Conservation (phyloP, 1,284 basidiomycete genomes). For the Naganishia sp. region DNA sequence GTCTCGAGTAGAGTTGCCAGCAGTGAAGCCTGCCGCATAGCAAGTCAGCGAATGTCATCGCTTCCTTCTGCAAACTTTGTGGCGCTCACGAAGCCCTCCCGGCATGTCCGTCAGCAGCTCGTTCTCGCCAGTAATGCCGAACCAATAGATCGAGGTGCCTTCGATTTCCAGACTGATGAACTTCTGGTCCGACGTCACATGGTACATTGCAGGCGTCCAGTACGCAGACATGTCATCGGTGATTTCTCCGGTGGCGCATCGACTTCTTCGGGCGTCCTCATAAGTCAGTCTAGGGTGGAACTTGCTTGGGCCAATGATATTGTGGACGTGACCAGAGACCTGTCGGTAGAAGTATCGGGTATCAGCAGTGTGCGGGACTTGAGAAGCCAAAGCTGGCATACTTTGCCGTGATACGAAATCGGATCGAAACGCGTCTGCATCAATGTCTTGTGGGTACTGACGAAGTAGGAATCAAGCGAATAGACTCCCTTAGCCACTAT, state of each 20-base stretch:
- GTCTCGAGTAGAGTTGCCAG: constrained; percentile 2
- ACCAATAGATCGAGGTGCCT: constrained; percentile 16
- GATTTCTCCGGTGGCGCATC: constrained; percentile 38
- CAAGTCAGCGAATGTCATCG: neutral
- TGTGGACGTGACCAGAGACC: constrained; percentile 18
- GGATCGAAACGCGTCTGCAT: constrained; percentile 24
- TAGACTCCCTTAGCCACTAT: neutral
- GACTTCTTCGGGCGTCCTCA: constrained; percentile 12
- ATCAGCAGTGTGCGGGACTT: no score
- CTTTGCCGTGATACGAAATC: constrained; percentile 13
- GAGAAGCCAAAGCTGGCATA: neutral
- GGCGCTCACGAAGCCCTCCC: constrained; percentile 4
- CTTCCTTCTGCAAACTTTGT: neutral
- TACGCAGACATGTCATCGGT: constrained; percentile 41
- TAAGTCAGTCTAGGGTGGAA: constrained; percentile 13
- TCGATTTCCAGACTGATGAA: neutral
- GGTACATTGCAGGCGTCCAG: constrained; percentile 39
- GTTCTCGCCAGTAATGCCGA: constrained; percentile 9
- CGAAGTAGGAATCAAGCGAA: constrained; percentile 7
- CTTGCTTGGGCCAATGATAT: constrained; percentile 16
- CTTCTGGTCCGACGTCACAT: constrained; percentile 15
- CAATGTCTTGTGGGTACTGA: constrained; percentile 16
- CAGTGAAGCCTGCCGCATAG: neutral
- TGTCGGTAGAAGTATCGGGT: neutral
- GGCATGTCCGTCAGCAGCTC: constrained; percentile 20